phyloP scores from a whole-genome alignment of 148 eudicot genomes.

The Bassia scoparia region DNA sequence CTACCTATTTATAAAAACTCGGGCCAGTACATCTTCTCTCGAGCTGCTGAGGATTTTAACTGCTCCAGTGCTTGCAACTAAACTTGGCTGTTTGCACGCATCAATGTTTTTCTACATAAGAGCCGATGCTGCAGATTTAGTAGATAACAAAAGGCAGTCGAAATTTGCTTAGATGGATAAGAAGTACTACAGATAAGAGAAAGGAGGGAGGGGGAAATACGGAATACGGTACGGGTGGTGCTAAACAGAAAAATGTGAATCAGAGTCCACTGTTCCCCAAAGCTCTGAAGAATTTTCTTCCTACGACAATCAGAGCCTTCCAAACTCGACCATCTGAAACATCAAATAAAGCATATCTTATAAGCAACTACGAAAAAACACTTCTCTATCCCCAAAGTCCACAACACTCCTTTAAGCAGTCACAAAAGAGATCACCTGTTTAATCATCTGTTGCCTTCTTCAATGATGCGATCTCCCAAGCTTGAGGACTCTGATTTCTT shows the following conservation, averaged over 20 bases:
- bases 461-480: constrained; percentile 44
- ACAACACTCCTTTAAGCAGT: not conserved
- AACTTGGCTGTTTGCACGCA: constrained; percentile 75
- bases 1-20: constrained; percentile 66
- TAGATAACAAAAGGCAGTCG: constrained; percentile 7
- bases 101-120: constrained; percentile 72
- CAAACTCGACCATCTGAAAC: constrained; percentile 77
- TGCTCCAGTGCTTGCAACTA: constrained; percentile 70
- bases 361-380: not conserved
- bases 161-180: not conserved
- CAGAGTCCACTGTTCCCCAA: constrained; percentile 66
- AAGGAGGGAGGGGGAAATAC: too few relatives aligned
- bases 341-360: constrained; percentile 8
- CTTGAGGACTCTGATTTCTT: constrained; percentile 57
- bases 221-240: not conserved
- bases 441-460: constrained; percentile 65
- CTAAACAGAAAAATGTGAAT: not conserved
- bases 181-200: not conserved
- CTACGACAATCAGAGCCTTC: constrained; percentile 77
- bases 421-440: constrained; percentile 38
- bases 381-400: not conserved
- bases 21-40: constrained; percentile 41
- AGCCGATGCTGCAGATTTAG: constrained; percentile 42
- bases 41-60: constrained; percentile 43
- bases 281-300: constrained; percentile 73